Evolutionary conservation across 129 eudicot genomes (phyloP).

Genomic region (Flaveria sonorensis): DNA sequence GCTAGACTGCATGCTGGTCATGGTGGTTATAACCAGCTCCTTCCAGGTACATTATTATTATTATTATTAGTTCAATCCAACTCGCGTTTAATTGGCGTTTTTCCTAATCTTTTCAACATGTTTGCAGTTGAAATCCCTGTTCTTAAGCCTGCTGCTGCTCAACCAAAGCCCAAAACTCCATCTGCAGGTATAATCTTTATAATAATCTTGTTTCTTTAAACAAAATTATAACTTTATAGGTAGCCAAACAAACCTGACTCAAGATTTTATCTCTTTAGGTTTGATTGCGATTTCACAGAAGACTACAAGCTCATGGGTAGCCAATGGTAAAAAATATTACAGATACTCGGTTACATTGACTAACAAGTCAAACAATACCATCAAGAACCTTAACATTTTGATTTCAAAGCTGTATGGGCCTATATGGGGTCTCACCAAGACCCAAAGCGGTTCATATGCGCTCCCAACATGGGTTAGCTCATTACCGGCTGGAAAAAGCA

Average conservation of each 20-base stretch:
- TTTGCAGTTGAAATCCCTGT: conserved; percentile 45
- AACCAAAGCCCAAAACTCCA: conserved; percentile 22
- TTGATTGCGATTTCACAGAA: conserved; percentile 56
- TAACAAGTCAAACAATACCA: conserved; percentile 70
- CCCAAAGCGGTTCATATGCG: conserved; percentile 50
- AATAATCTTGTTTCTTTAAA: background rate
- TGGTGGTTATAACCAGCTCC: conserved; percentile 81
- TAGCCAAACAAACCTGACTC: background rate
- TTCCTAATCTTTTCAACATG: background rate
- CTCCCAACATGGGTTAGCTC: conserved; percentile 70
- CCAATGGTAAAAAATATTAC: conserved; percentile 68
- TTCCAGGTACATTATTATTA: conserved; percentile 47
- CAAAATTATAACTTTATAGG: background rate
- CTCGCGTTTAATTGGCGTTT: no score
- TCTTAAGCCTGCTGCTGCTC: conserved; percentile 21
- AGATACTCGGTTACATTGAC: conserved; percentile 74
- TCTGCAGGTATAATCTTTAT: conserved; percentile 49
- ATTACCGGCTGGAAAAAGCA: conserved; percentile 73
- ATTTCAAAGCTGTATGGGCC: conserved; percentile 80
- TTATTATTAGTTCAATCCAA: no score
- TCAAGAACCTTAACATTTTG: conserved; percentile 59
- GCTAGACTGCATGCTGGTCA: conserved; percentile 83
- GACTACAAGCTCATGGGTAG: conserved; percentile 61
- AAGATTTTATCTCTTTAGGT: conserved; percentile 14
- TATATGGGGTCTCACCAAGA: conserved; percentile 83